A percentile compares a stretch with the other conserved stretches of the same genome.
phyloP scores from a whole-genome alignment of 129 eudicot genomes.

The Solidago caesia region DNA sequence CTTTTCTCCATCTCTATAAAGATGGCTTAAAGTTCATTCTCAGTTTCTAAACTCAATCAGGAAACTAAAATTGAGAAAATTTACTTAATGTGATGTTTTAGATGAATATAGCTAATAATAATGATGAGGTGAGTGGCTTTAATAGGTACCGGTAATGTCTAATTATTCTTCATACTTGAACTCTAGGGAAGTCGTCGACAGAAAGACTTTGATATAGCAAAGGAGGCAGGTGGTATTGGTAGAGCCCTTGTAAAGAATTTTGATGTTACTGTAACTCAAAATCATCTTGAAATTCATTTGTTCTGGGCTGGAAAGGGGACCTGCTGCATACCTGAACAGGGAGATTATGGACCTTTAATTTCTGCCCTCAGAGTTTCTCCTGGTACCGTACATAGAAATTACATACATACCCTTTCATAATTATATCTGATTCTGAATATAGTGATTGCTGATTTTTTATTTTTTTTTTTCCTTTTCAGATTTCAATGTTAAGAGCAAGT shows the following conservation, averaged over 20 bases:
- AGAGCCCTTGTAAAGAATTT: slow-evolving; percentile 35
- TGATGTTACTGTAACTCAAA: slow-evolving; percentile 36
- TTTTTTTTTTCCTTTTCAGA: slow-evolving; percentile 1
- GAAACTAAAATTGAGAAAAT: background rate
- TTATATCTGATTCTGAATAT: slow-evolving; percentile 1
- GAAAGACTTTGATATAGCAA: slow-evolving; percentile 49
- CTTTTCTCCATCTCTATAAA: background rate
- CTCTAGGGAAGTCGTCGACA: slow-evolving; percentile 44
- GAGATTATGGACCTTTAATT: slow-evolving; percentile 53
- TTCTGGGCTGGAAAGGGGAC: slow-evolving; percentile 70
- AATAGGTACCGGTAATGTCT: background rate
- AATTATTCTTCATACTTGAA: slow-evolving; percentile 9
- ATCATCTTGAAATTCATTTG: slow-evolving; percentile 50
- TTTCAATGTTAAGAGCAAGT: slow-evolving; percentile 26
- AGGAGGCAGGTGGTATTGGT: slow-evolving; percentile 52
- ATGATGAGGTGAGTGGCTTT: background rate
- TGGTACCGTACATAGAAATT: slow-evolving; percentile 30
- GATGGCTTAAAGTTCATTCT: background rate
- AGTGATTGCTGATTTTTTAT: background rate
- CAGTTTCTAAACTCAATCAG: background rate
- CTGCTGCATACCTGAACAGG: slow-evolving; percentile 54
- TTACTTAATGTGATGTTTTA: background rate
- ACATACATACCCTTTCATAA: background rate
- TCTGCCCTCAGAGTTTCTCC: slow-evolving; percentile 49
- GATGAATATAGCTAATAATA: background rate